Conservation (phyloP, 768 basidiomycete species). For the Xerocomus brunneocitrinus region DNA sequence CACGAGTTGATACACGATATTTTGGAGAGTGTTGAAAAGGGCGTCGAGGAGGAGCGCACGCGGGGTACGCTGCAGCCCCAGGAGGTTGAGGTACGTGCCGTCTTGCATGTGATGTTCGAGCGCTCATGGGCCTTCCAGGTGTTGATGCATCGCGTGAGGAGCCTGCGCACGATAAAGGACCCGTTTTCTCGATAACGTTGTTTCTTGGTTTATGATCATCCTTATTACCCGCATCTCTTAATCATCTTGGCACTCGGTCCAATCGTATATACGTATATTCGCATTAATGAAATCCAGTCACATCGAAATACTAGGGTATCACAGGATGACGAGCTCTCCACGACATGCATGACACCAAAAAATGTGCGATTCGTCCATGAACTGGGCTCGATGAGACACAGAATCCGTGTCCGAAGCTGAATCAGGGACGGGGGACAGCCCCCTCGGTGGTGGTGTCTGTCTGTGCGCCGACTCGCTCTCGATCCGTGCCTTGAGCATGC, state of each 20-base stretch:
- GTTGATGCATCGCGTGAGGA: slow-evolving; percentile 35
- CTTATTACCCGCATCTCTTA: slow-evolving; percentile 2
- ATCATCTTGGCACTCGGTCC: slow-evolving; percentile 3
- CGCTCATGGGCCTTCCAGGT: slow-evolving; percentile 37
- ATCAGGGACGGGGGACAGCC: slow-evolving; percentile 51
- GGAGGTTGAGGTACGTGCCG: slow-evolving; percentile 61
- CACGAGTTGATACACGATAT: slow-evolving; percentile 72
- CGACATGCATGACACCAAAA: slow-evolving; percentile 86
- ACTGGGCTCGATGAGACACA: slow-evolving; percentile 51
- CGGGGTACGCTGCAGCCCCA: slow-evolving; percentile 60
- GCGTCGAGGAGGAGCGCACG: slow-evolving; percentile 61
- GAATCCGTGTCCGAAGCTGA: slow-evolving; percentile 15
- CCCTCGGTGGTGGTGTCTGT: slow-evolving; percentile 50
- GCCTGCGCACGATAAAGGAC: slow-evolving; percentile 26
- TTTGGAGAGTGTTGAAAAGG: slow-evolving; percentile 76
- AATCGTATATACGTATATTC: slow-evolving; percentile 12
- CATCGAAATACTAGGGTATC: slow-evolving; percentile 15
- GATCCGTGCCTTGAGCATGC: too few species aligned
- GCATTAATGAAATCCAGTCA: slow-evolving; percentile 19
- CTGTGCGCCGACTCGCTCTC: slow-evolving; percentile 61
- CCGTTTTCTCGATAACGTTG: slow-evolving; percentile 5
- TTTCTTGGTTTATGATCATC: slow-evolving; percentile 5
- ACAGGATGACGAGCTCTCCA: slow-evolving; percentile 75
- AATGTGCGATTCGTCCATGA: slow-evolving; percentile 82
- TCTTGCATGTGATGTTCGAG: not conserved